Evolutionary conservation across 331 rosid species (phyloP), one percentile per base, ranked within the genome.

Genomic region (Rosa hybrid): DNA sequence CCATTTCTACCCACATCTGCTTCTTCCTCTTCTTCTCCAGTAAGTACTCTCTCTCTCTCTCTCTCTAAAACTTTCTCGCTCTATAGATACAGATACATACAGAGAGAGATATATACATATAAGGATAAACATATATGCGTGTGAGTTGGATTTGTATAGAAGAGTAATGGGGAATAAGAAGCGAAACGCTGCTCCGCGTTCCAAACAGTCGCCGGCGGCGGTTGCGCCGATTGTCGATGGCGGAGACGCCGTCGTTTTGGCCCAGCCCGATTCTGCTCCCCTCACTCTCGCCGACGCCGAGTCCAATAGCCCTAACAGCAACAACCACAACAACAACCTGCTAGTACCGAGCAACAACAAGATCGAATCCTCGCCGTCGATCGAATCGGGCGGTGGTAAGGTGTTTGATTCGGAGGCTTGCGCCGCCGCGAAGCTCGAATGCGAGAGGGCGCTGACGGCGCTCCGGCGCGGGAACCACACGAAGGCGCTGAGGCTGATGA

Each of bases 401-500:
- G 62, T 54, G 62, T 54, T 67, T 2, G 80, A 84, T 74, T 82
- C 90, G 49, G 83, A 81, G 12, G 81, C 84, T 27, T 84, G 72
- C 86, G 82, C 92, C 49, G 10, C 91, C 13, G 87, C 90, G 81
- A 96, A 89, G 89, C 86, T 83, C 5, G 98, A 96, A 79, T 95
- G 98, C 68, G 99, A 95, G 81, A 86, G 90, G 17, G 97, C 97
- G 78, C 92, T 93, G 27, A 92, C 85, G 41, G 87, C 97, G 53
- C 87, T 89, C 45, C 88, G 98, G 48, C 97, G 99, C 0, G 99
- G 99, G 27, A 96, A 90, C 78, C 98, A 96, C 79, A 89, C 83
- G 34, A 91, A 89, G 87, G 97, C 99, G 27, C 82, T 96, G 79
- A 84, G 91, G 88, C 86, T 93, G 50, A 88, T 93, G 94, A 92